Base-by-base conservation (phyloP, 2,329 filamentous ascomycete species). In the Arthrobotrys iridis region DNA sequence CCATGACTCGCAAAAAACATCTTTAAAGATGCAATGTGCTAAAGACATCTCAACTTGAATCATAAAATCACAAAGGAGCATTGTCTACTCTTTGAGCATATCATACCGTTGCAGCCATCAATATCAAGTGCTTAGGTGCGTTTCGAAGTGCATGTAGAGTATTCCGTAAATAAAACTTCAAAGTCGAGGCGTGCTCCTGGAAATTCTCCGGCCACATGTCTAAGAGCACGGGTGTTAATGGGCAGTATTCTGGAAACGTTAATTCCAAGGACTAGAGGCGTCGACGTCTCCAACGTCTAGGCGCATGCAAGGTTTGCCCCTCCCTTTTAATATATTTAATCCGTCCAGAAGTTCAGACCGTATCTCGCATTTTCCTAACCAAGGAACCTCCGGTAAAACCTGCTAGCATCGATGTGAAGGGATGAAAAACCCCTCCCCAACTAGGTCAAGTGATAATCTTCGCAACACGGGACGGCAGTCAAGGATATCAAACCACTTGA, bases 121-220 rank as follows among this genome's bases (percentile, higher is more conserved):
- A 30, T 45, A 60, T 22, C 43, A 59, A 48, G 41, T 43, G 43
- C 28, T 22, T 48, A 37, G 50, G 50, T 59, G 55, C 40, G 58
- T 66, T 73, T 73, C 60, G 68, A 62, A 73, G 55, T 55, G 26
- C 50, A 41, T 64, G 45, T 22, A 64, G 26, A 40, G 41, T 35
- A 37, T 65, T 43, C 40, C 41, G 40, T 43, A 58, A 46, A 24
- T 22, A 52, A 37, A 41, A 62, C 41, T 43, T 60, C 37, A 55
- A 37, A 28, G 7, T 52, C 46, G 67, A 64, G 48, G 46, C 35
- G 52, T 40, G 28, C 52, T 52, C 41, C 45, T 66, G 55, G 70
- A 74, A 74, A 74, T 74, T 74, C 70, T 74, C 70, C 70, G 70
- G 70, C 70, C 70, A 74, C 70, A 74, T 74, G 70, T 66, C 26